Evolutionary conservation across 2,329 filamentous ascomycete species (phyloP).

Genomic region (Zymoseptoria passerinii): DNA sequence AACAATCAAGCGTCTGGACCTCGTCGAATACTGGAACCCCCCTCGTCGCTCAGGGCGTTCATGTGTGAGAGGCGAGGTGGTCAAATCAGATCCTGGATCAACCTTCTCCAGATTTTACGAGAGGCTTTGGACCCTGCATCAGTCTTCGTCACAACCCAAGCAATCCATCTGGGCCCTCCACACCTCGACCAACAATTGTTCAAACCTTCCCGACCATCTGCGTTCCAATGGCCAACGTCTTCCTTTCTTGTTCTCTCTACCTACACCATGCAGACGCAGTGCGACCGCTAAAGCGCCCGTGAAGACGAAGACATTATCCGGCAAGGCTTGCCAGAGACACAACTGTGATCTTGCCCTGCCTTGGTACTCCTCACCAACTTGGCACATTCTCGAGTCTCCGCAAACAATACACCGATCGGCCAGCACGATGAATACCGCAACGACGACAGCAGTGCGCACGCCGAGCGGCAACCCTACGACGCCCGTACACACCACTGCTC

Average conservation of each 20-base stretch:
- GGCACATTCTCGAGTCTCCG: background rate
- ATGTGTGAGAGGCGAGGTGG: background rate
- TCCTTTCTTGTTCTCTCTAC: background rate
- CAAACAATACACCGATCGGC: background rate
- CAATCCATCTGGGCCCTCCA: background rate
- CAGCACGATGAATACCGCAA: constrained; percentile 1
- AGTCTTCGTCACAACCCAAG: background rate
- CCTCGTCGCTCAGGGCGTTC: background rate
- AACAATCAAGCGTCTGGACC: background rate
- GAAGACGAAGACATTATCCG: background rate
- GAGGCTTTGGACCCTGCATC: background rate
- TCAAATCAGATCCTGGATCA: background rate
- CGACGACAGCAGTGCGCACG: constrained; percentile 2
- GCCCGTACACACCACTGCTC: background rate
- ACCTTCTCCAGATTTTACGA: background rate
- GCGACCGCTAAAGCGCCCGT: constrained; percentile 1
- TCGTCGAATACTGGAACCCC: background rate
- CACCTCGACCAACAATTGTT: background rate
- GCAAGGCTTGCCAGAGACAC: background rate
- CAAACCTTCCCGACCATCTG: background rate
- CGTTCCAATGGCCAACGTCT: background rate
- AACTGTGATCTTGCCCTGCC: background rate
- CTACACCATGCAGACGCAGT: background rate
- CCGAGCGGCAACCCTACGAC: background rate
- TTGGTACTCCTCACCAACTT: background rate